phyloP scores from a whole-genome alignment of 768 basidiomycete species.

The Trametes maxima region DNA sequence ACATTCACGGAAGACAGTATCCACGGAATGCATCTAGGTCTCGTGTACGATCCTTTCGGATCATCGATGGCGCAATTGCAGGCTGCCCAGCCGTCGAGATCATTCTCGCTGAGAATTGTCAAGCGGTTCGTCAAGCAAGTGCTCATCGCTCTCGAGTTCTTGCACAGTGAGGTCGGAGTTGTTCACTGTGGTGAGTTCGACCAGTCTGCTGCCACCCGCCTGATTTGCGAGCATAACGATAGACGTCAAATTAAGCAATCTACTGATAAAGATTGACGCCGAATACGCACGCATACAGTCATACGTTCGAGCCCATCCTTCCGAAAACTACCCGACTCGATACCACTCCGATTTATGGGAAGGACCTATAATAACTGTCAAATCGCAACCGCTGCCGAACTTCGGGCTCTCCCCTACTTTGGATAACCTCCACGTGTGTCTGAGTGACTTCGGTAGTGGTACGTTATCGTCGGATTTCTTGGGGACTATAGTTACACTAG shows the following conservation, averaged over 20 bases:
- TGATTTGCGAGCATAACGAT: background rate
- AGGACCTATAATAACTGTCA: slow-evolving; percentile 20
- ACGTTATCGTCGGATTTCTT: background rate
- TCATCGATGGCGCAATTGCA: too few species aligned
- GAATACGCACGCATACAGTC: too few species aligned
- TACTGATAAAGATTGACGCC: background rate
- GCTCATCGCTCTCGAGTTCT: too few species aligned
- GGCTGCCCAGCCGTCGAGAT: too few species aligned
- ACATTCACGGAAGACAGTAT: too few species aligned
- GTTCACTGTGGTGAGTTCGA: background rate
- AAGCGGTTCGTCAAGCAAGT: too few species aligned
- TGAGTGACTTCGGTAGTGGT: slow-evolving; percentile 20
- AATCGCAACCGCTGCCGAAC: slow-evolving; percentile 25
- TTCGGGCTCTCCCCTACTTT: slow-evolving; percentile 10
- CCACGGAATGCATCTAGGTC: too few species aligned
- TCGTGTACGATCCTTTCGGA: too few species aligned
- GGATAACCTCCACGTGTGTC: slow-evolving; percentile 17
- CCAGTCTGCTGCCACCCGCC: background rate
- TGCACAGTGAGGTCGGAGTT: background rate
- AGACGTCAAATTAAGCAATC: slow-evolving; percentile 10
- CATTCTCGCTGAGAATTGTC: too few species aligned
- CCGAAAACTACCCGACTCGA: slow-evolving; percentile 1
- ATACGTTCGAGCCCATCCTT: background rate
- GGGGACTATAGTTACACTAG: background rate
- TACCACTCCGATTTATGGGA: slow-evolving; percentile 4